These are phyloP conservation scores for Didymella segeticola DNA, from an alignment of 2,329 filamentous ascomycete species.

Conservation along the genomic window DNA sequence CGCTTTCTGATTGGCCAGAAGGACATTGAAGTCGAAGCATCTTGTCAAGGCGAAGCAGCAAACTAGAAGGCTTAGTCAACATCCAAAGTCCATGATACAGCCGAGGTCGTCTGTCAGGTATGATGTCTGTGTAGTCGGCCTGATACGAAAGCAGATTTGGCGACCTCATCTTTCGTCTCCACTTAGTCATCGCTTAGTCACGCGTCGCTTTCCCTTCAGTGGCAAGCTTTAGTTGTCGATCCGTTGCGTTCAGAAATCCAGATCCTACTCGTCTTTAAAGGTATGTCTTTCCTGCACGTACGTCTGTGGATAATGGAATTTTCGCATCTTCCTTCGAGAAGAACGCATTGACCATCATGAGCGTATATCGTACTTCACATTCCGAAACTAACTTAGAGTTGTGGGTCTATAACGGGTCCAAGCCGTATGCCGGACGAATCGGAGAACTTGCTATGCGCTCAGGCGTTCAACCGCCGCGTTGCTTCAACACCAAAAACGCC, in stretches of 20 bases:
- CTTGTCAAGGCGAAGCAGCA: background rate
- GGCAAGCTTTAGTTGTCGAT: background rate
- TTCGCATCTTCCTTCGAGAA: background rate
- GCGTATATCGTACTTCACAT: constrained; percentile 9
- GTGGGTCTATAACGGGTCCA: background rate
- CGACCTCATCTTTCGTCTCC: too few relatives aligned
- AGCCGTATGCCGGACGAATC: background rate
- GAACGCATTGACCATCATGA: background rate
- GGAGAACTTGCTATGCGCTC: background rate
- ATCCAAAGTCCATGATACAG: background rate
- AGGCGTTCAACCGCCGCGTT: background rate
- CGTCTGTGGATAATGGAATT: background rate
- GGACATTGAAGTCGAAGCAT: background rate
- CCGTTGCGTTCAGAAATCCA: background rate
- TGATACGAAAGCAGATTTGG: background rate
- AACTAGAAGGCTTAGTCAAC: background rate
- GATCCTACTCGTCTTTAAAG: background rate
- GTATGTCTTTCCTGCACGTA: background rate
- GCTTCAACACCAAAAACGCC: background rate
- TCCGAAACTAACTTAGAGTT: background rate
- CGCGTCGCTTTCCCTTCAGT: background rate
- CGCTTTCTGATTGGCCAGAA: constrained; percentile 10
- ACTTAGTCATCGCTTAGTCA: constrained; percentile 1
- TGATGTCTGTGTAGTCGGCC: background rate
- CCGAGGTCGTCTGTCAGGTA: background rate